Base-by-base conservation (phyloP, 768 basidiomycete genomes). In the Jaapia argillacea region DNA sequence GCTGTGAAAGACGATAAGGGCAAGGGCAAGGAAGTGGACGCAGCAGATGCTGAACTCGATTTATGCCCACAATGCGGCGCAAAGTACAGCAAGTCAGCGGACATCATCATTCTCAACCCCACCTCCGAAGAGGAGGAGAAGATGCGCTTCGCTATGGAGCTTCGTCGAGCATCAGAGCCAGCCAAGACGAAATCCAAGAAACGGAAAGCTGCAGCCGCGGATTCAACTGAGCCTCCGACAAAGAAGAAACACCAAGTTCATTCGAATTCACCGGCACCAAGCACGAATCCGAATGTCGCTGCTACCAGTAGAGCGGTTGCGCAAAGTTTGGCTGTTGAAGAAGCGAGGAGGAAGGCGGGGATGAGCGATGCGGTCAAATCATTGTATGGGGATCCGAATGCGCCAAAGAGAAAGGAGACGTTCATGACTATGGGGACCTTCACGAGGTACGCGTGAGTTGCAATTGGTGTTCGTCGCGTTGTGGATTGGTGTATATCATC, bases 361-460 rank as follows among this genome's bases (percentile, higher is more conserved):
- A 92, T 93, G 90, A 91, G 79, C 52, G 83, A 79, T 7, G 88
- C 88, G 13, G 79, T 96, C 26, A 85, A 83, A 65, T 82, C 81
- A 26, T 57, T 96, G 51, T 96, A 93, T 57, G 71, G 63, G 33
- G 59, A 66, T 7, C 76, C 78, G 45, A 72, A 76, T 18, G 71
- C 68, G 13, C 63, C 71, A 41, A 66, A 67, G 49, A 70, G 67
- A 57, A 88, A 90, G 57, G 85, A 85, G 64, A 91, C 87, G 4
- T 93, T 91, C 53, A 89, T 89, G 74, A 93, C 90, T 1, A 85
- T 82, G 74, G 79, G 81, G 14, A 94, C 91, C 10, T 96, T 93
- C 52, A 93, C 85, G 6, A 75, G 91, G 64, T 33, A 33, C 28
- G 28, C 28, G 10, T 33, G 28, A 33, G 10, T 33, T 33, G 10